These are phyloP conservation scores for Ogataea populi-albae DNA, from an alignment of 805 yeast genomes.

Conservation along the genomic window DNA sequence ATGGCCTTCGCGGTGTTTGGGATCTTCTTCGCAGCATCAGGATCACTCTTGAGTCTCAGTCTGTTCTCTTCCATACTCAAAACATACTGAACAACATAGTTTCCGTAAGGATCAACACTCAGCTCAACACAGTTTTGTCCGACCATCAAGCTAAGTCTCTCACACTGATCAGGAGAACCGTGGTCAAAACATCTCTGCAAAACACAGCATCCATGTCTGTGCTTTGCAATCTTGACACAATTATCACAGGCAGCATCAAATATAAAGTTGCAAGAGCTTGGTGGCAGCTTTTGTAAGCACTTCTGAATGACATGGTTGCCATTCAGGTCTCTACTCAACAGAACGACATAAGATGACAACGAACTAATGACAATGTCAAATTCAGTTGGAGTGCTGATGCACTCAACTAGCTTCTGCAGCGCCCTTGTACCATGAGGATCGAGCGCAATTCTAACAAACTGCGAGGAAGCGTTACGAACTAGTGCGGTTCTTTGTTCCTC, in stretches of 20 bases:
- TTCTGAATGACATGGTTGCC: conserved; percentile 97
- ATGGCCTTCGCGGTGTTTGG: conserved; percentile 32
- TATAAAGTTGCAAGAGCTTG: conserved; percentile 78
- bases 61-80: conserved; percentile 41
- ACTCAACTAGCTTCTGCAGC: conserved; percentile 86
- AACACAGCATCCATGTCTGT: conserved; percentile 97
- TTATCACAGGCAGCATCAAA: conserved; percentile 78
- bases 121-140: conserved; percentile 66
- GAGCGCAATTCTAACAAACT: conserved; percentile 74
- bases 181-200: conserved; percentile 92
- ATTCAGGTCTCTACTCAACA: conserved; percentile 81
- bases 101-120: conserved; percentile 92
- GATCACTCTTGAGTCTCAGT: conserved; percentile 28
- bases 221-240: conserved; percentile 83
- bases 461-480: conserved; percentile 68
- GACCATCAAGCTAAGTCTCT: conserved; percentile 61
- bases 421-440: conserved; percentile 98
- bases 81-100: conserved; percentile 94
- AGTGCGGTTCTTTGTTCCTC: conserved; percentile 66
- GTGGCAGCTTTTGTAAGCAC: conserved; percentile 70
- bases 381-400: conserved; percentile 70
- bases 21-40: conserved; percentile 19
- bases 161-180: conserved; percentile 70
- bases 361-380: conserved; percentile 44
- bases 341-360: conserved; percentile 61